A percentile compares a stretch with the other conserved stretches of the same genome.
Evolutionary conservation across 192 early-diverging fungal genomes (phyloP).

Genomic region (Entrophospora sp.): DNA sequence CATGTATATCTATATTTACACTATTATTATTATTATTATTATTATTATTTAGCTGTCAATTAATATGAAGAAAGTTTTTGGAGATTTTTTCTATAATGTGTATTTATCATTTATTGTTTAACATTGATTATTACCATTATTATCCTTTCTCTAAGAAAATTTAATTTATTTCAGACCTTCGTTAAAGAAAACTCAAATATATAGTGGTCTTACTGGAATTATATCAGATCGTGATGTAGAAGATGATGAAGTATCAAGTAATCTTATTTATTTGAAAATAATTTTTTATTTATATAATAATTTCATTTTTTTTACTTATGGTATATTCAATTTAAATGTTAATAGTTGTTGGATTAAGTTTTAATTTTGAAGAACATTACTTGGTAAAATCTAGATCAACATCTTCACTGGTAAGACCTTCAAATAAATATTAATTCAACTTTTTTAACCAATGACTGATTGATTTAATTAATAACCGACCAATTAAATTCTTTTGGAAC

Average conservation of each 20-base stretch:
- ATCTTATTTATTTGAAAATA: neutral
- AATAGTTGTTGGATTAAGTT: neutral
- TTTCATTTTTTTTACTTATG: neutral
- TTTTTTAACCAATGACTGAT: neutral
- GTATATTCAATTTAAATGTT: neutral
- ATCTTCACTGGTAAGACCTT: constrained; percentile 1
- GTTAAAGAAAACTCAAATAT: constrained; percentile 30
- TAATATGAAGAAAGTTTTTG: constrained; percentile 24
- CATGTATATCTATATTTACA: neutral
- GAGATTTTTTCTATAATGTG: constrained; percentile 22
- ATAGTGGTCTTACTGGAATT: constrained; percentile 19
- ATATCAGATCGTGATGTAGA: constrained; percentile 15
- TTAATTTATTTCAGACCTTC: constrained; percentile 22
- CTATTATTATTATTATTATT: neutral
- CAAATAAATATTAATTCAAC: neutral
- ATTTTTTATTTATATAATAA: neutral
- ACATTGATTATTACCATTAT: neutral
- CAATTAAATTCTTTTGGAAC: neutral
- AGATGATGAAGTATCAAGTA: constrained; percentile 19
- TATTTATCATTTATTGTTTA: constrained; percentile 9
- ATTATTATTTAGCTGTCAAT: constrained; percentile 27
- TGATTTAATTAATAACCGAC: no score
- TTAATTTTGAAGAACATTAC: constrained; percentile 1
- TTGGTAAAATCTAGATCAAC: neutral
- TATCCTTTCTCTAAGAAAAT: neutral